These are phyloP conservation scores for Annulohypoxylon nitens DNA, from an alignment of 495 filamentous ascomycete genomes.

Conservation along the genomic window DNA sequence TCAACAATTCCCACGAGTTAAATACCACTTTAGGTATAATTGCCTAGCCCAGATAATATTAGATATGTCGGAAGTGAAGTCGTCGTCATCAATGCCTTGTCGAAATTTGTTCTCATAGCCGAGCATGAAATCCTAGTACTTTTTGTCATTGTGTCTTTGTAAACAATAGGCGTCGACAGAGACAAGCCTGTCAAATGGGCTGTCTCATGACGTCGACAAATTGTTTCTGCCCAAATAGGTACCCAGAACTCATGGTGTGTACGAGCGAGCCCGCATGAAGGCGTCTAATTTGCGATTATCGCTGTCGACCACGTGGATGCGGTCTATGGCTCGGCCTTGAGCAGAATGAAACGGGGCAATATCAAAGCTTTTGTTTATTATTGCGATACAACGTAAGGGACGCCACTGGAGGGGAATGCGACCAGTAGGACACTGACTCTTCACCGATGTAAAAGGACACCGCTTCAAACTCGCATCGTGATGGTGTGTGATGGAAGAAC, in stretches of 20 bases:
- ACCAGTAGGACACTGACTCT: conserved; percentile 13
- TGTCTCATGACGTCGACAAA: not conserved
- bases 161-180: not conserved
- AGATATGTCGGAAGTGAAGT: not conserved
- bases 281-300: not conserved
- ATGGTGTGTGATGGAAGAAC: conserved; percentile 20
- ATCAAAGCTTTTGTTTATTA: not conserved
- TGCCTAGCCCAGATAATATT: not conserved
- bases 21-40: not conserved
- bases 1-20: not conserved
- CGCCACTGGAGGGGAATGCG: conserved; percentile 5
- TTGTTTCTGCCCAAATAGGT: not conserved
- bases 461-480: conserved; percentile 23
- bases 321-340: not conserved
- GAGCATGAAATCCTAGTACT: not conserved
- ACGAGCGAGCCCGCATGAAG: not conserved
- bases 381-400: conserved; percentile 18
- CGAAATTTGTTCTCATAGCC: not conserved
- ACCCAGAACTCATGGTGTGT: not conserved
- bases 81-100: not conserved
- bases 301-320: not conserved
- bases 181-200: not conserved
- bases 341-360: not conserved
- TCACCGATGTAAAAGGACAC: conserved; percentile 31
- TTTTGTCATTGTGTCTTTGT: not conserved